Conservation (phyloP, 805 yeast genomes). For the Lachancea sp. region DNA sequence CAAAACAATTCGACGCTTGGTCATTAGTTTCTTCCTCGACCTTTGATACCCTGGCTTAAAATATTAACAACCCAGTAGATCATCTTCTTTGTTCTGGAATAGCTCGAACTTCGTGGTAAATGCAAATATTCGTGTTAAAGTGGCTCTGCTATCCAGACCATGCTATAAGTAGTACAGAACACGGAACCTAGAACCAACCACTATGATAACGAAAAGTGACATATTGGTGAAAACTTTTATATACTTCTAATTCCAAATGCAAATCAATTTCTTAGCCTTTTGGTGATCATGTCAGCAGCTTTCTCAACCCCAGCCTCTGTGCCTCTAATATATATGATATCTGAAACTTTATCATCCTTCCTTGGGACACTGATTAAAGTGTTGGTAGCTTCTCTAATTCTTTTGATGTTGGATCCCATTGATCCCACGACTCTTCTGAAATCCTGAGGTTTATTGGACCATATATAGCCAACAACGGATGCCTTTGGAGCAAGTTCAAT, state of each 20-base stretch:
- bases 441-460: conserved; percentile 43
- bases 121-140: no score
- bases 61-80: no score
- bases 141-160: no score
- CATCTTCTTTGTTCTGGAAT: no score
- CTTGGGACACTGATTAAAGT: conserved; percentile 61
- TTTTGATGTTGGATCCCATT: conserved; percentile 60
- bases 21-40: no score
- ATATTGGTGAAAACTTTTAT: conserved; percentile 1
- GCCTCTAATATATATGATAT: conserved; percentile 58
- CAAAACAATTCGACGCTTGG: no score
- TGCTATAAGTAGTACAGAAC: no score
- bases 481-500: conserved; percentile 43
- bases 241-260: conserved; percentile 1
- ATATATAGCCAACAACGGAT: conserved; percentile 53
- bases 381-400: conserved; percentile 52
- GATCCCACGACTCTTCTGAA: conserved; percentile 71
- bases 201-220: background rate
- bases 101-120: no score
- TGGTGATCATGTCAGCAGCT: conserved; percentile 39
- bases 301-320: conserved; percentile 46
- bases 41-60: no score
- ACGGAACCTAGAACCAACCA: conserved; percentile 1
- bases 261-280: conserved; percentile 17
- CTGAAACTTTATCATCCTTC: conserved; percentile 43